Evolutionary conservation across 495 filamentous ascomycete genomes (phyloP).

Genomic region (Daldinia loculata): DNA sequence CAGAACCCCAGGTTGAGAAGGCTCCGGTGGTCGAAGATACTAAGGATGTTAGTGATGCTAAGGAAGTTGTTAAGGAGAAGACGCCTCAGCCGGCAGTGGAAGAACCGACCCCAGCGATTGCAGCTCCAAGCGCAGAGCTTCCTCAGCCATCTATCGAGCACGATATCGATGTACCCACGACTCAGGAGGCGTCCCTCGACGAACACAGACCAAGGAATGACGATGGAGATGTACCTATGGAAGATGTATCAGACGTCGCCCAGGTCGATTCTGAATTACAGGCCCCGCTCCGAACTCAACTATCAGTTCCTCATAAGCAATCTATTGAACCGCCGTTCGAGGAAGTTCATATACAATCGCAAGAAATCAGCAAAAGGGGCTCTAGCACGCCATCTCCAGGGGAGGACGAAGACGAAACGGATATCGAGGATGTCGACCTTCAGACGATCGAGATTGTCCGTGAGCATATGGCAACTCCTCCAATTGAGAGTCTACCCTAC

Average conservation of each 20-base stretch:
- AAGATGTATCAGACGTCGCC: constrained; percentile 49
- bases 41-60: constrained; percentile 41
- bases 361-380: constrained; percentile 40
- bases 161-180: constrained; percentile 34
- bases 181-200: constrained; percentile 23
- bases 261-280: constrained; percentile 50
- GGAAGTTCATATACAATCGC: constrained; percentile 37
- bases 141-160: constrained; percentile 42
- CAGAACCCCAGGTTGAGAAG: constrained; percentile 53
- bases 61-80: constrained; percentile 38
- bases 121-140: constrained; percentile 28
- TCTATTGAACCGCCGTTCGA: constrained; percentile 34
- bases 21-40: constrained; percentile 44
- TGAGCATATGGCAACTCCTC: constrained; percentile 59
- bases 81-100: constrained; percentile 25
- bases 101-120: constrained; percentile 33
- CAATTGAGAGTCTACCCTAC: constrained; percentile 56
- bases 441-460: constrained; percentile 58
- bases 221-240: constrained; percentile 47
- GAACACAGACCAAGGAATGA: constrained; percentile 39
- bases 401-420: constrained; percentile 64
- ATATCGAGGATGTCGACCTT: constrained; percentile 67
- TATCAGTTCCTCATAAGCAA: constrained; percentile 22
- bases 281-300: constrained; percentile 8
- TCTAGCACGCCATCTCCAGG: constrained; percentile 43